Conservation (phyloP, 1,284 basidiomycete species). For the Trametes sp. region DNA sequence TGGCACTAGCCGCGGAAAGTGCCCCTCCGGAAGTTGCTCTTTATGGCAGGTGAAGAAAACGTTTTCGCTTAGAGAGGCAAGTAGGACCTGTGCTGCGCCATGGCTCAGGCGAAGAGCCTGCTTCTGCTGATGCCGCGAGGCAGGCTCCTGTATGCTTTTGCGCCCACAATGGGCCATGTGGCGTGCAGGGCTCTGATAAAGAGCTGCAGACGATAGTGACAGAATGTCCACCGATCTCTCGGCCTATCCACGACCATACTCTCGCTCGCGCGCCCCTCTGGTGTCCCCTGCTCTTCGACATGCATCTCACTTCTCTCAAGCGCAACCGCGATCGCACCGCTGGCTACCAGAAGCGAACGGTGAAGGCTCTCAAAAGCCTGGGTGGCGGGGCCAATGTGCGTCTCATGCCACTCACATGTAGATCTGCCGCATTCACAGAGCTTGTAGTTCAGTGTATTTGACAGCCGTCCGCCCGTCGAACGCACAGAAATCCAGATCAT, state of each 20-base stretch:
- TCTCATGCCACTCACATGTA: background rate
- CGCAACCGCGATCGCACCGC: background rate
- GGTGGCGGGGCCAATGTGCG: background rate
- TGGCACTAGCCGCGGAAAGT: background rate
- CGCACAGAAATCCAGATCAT: background rate
- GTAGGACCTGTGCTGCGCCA: conserved; percentile 1
- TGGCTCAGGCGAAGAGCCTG: background rate
- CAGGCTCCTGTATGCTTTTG: background rate
- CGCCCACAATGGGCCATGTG: conserved; percentile 5
- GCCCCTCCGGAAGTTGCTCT: background rate
- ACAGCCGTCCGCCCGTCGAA: background rate
- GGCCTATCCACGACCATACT: background rate
- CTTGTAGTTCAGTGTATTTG: background rate
- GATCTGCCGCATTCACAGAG: background rate
- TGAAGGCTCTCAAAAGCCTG: background rate
- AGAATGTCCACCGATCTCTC: background rate
- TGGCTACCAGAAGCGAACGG: background rate
- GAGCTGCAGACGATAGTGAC: background rate
- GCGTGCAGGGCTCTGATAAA: background rate
- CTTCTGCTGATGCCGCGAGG: conserved; percentile 17
- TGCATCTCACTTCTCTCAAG: background rate
- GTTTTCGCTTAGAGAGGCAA: background rate
- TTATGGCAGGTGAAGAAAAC: background rate
- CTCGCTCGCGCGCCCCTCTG: background rate
- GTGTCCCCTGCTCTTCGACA: background rate